Conservation (phyloP, 2,329 filamentous ascomycete genomes). For the Exophiala xenobiotica region DNA sequence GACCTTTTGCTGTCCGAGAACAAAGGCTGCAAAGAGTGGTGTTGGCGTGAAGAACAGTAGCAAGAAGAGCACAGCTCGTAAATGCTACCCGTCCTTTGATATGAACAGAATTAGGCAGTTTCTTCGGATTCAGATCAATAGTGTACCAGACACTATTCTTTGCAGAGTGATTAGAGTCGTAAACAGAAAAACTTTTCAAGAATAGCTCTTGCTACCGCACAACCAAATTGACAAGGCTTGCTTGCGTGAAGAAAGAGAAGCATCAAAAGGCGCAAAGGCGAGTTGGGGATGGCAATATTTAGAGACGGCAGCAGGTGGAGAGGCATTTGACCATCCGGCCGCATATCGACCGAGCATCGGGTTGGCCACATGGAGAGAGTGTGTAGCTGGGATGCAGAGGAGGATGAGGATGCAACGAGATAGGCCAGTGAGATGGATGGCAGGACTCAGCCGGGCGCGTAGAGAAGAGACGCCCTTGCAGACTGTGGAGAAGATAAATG, state of each 20-base stretch:
- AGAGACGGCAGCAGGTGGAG: conserved; percentile 23
- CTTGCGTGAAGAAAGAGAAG: conserved; percentile 30
- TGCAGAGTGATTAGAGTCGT: conserved; percentile 19
- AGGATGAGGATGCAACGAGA: conserved; percentile 2
- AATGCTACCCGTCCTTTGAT: conserved; percentile 16
- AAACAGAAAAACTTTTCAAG: conserved; percentile 23
- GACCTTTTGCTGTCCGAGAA: conserved; percentile 11
- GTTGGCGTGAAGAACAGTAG: conserved; percentile 11
- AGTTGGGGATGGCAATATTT: conserved; percentile 31
- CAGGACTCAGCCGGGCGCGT: conserved; percentile 20
- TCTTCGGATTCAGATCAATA: conserved; percentile 16
- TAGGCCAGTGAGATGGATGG: conserved; percentile 10
- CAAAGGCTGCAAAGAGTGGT: conserved; percentile 23
- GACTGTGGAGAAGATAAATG: neutral
- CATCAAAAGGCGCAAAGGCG: conserved; percentile 9
- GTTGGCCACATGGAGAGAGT: conserved; percentile 21
- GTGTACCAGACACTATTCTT: conserved; percentile 29
- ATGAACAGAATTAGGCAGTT: conserved; percentile 8
- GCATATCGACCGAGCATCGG: conserved; percentile 4
- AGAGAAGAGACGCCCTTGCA: conserved; percentile 7
- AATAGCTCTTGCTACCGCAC: conserved; percentile 28
- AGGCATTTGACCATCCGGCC: conserved; percentile 9
- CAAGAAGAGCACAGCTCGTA: conserved; percentile 25
- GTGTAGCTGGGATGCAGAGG: conserved; percentile 10
- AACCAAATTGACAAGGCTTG: conserved; percentile 33